Evolutionary conservation across 2,329 filamentous ascomycete species (phyloP), one percentile per base, ranked within the genome.

Genomic region (Colletotrichum sp.): DNA sequence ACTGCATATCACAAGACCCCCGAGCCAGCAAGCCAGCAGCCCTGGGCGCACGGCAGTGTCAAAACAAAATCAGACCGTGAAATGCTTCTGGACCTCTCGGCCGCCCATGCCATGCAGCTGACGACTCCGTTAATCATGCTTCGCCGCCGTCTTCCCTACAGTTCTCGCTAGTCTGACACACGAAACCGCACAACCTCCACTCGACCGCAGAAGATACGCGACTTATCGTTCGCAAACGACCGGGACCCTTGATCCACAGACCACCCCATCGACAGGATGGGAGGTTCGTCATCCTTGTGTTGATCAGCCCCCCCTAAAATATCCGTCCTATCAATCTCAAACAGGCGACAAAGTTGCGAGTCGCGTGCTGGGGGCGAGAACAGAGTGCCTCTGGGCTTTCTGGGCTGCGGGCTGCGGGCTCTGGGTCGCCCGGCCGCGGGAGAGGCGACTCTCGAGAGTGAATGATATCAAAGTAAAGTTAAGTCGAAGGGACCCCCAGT

Each of bases 271-370:
- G 29, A 61, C 61, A 77, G 75, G 65, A 77, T 67, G 65, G 39
- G 66, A 74, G 61, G 64, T 64, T 73, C 70, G 49, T 52, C 62
- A 77, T 78, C 86, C 80, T 82, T 86, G 69, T 77, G 87, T 78
- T 83, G 85, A 89, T 87, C 87, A 86, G 83, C 84, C 84, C 82
- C 82, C 80, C 82, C 82, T 80, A 82, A 84, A 86, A 86, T 86
- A 84, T 80, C 83, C 84, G 82, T 87, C 84, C 86, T 86, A 88
- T 89, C 83, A 88, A 88, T 85, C 85, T 90, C 89, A 90, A 90
- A 91, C 89, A 80, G 78, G 79, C 78, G 73, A 78, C 65, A 36
- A 66, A 75, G 69, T 66, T 77, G 71, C 75, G 72, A 77, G 76
- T 75, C 77, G 67, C 70, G 66, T 76, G 76, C 74, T 78, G 79